Evolutionary conservation across 768 basidiomycete genomes (phyloP), one percentile per base, ranked within the genome.

Genomic region (Hemileccinum rubropunctum): DNA sequence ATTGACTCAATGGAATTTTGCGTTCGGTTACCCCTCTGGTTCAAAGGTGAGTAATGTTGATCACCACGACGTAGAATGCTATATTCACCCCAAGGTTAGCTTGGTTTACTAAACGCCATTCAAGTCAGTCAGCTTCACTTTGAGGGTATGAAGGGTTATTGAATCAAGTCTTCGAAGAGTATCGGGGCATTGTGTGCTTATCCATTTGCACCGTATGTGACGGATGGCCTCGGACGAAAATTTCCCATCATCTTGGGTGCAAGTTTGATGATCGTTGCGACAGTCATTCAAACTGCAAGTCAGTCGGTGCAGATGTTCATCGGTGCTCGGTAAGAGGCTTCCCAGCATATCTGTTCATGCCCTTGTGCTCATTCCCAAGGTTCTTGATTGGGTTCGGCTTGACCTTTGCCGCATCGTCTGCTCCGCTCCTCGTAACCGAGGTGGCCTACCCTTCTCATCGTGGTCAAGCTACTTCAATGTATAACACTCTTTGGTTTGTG

Each of bases 371-470:
- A 28, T 34, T 6, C 4, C 9, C 18, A 7, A 52, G 70, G 48
- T 70, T 72, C 54, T 49, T 69, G 54, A 68, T 76, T 45, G 76
- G 75, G 10, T 75, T 77, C 52, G 74, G 75, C 20, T 66, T 71
- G 36, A 66, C 69, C 5, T 73, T 77, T 51, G 70, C 72, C 11
- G 59, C 64, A 12, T 68, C 66, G 42, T 70, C 78, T 30, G 75
- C 79, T 4, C 79, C 78, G 6, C 60, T 79, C 20, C 70, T 80
- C 15, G 66, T 80, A 50, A 74, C 76, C 34, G 78, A 82, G 65
- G 58, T 81, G 17, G 71, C 78, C 1, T 78, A 77, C 58, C 77
- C 76, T 12, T 71, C 74, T 9, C 74, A 80, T 54, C 75, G 77
- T 35, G 74, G 66, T 12, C 69, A 68, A 3, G 49, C 75, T 45